Conservation (phyloP, 768 basidiomycete genomes). For the Infundibulicybe gibba region DNA sequence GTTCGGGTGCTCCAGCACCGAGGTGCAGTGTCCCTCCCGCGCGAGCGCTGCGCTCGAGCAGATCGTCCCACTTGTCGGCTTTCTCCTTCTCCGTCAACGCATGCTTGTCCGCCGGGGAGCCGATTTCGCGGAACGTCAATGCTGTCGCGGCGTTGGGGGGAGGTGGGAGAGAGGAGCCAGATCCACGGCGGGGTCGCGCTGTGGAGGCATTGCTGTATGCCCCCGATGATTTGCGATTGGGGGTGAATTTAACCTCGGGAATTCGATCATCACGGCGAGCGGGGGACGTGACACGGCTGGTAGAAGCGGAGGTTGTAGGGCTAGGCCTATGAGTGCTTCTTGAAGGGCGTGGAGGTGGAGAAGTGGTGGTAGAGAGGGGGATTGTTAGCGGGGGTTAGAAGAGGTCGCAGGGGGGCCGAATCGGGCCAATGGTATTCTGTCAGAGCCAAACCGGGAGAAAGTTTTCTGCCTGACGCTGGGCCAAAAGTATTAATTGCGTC, state of each 20-base stretch:
- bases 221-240: slow-evolving; percentile 16
- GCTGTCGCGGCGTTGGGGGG: slow-evolving; percentile 15
- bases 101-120: slow-evolving; percentile 23
- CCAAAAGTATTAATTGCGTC: slow-evolving; percentile 44
- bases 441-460: too few relatives aligned
- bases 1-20: slow-evolving; percentile 26
- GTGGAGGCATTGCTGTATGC: slow-evolving; percentile 19
- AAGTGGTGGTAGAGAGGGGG: slow-evolving; percentile 21
- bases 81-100: slow-evolving; percentile 68
- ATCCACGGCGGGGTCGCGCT: slow-evolving; percentile 11
- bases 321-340: slow-evolving; percentile 16
- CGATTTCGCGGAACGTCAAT: slow-evolving; percentile 47
- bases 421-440: too few relatives aligned
- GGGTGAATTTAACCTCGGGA: not conserved
- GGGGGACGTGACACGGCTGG: slow-evolving; percentile 3
- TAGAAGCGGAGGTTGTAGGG: slow-evolving; percentile 3
- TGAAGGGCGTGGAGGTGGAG: slow-evolving; percentile 24
- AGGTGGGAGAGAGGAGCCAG: slow-evolving; percentile 15
- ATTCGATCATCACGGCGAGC: not conserved
- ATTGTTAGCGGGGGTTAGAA: too few relatives aligned
- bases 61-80: slow-evolving; percentile 64
- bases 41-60: slow-evolving; percentile 59
- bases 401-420: too few relatives aligned
- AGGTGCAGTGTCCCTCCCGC: slow-evolving; percentile 77
- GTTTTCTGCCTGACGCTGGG: not conserved